phyloP scores from a whole-genome alignment of 2,329 filamentous ascomycete species.

The Arthrobotrys sphaeroides region DNA sequence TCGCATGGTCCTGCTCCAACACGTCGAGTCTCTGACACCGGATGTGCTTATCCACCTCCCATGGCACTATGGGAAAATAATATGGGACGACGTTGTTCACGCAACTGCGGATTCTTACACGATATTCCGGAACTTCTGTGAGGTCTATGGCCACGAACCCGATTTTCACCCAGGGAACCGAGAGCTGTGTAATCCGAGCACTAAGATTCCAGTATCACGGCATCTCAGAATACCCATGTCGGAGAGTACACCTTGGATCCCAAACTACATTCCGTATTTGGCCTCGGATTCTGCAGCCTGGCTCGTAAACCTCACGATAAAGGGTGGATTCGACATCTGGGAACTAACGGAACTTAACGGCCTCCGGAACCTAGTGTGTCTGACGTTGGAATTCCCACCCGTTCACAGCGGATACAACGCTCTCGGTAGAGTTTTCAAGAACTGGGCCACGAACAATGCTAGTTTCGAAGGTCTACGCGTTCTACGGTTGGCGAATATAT shows the following conservation, averaged over 20 bases:
- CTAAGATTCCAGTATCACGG: conserved; percentile 9
- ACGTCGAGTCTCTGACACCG: conserved; percentile 47
- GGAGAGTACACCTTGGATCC: conserved; percentile 23
- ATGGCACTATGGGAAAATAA: conserved; percentile 41
- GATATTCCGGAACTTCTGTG: conserved; percentile 50
- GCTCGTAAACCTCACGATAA: conserved; percentile 38
- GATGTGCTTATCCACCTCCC: conserved; percentile 29
- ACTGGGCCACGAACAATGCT: conserved; percentile 42
- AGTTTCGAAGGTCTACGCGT: conserved; percentile 25
- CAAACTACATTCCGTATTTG: conserved; percentile 34
- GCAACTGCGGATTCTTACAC: conserved; percentile 37
- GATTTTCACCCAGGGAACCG: conserved; percentile 46
- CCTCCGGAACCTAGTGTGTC: conserved; percentile 30
- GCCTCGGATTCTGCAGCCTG: conserved; percentile 15
- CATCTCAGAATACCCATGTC: conserved; percentile 36
- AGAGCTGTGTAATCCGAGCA: conserved; percentile 7
- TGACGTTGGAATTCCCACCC: conserved; percentile 20
- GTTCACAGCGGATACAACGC: neutral
- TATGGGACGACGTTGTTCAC: conserved; percentile 47
- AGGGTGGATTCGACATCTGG: conserved; percentile 31
- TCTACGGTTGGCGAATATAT: conserved; percentile 11
- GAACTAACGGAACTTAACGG: conserved; percentile 33
- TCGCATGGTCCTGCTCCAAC: conserved; percentile 29
- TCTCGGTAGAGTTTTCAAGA: conserved; percentile 42
- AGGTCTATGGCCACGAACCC: conserved; percentile 42